Evolutionary conservation across 2,329 filamentous ascomycete species (phyloP).

Genomic region (Epichloe elymi): DNA sequence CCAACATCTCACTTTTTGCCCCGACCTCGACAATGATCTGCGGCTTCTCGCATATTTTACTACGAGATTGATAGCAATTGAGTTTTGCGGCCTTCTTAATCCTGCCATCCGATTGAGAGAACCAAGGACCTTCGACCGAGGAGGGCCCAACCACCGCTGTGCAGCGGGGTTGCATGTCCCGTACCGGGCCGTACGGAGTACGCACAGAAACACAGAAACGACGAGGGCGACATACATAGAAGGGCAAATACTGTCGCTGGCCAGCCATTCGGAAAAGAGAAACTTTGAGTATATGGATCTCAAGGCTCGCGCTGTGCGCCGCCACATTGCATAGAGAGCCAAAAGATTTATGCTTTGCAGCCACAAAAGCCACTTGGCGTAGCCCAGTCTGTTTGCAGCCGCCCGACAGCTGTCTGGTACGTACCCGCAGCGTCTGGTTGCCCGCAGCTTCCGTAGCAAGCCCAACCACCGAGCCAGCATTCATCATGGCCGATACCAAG

Average conservation of each 20-base stretch:
- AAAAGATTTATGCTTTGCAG: neutral
- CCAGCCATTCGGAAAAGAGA: neutral
- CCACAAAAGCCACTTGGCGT: neutral
- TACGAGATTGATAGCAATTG: neutral
- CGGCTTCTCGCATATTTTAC: neutral
- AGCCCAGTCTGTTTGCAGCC: neutral
- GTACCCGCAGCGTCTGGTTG: neutral
- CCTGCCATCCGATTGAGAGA: neutral
- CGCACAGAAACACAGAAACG: no score
- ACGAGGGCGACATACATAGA: neutral
- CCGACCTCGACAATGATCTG: neutral
- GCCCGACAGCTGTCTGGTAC: neutral
- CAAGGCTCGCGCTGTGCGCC: neutral
- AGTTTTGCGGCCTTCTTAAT: neutral
- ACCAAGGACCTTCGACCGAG: neutral
- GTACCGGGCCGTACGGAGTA: no score
- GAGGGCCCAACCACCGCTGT: neutral
- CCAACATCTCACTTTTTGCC: neutral
- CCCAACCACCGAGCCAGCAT: neutral
- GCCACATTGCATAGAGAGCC: neutral
- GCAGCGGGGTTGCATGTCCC: neutral
- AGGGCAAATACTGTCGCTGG: neutral
- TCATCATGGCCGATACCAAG: conserved; percentile 7
- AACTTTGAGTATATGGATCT: neutral
- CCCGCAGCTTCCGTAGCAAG: neutral